phyloP scores from a whole-genome alignment of 352 stramenopile genomes.

The Globisporangium echinulatum region DNA sequence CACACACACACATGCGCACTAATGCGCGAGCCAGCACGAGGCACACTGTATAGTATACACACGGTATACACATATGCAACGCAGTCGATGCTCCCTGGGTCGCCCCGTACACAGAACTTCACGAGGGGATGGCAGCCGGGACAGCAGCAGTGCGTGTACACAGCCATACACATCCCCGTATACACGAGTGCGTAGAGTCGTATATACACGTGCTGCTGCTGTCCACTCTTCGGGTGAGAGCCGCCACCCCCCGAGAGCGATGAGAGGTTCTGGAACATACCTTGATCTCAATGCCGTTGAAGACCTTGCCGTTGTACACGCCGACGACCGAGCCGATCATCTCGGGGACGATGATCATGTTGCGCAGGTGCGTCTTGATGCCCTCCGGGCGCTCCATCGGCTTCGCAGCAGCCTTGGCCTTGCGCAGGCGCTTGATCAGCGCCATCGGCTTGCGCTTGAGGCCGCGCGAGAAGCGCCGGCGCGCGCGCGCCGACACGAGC shows the following conservation, averaged over 20 bases:
- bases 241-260: constrained; percentile 74
- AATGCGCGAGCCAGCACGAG: constrained; percentile 4
- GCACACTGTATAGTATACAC: background rate
- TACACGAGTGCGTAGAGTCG: background rate
- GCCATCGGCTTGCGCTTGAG: constrained; percentile 99
- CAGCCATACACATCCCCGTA: background rate
- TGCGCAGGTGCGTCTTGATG: constrained; percentile 99
- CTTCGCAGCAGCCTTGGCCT: constrained; percentile 97
- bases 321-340: constrained; percentile 99
- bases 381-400: constrained; percentile 96
- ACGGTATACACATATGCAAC: constrained; percentile 13
- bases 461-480: constrained; percentile 97
- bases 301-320: constrained; percentile 99
- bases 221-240: constrained; percentile 70
- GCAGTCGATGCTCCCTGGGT: constrained; percentile 60
- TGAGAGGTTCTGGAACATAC: constrained; percentile 84
- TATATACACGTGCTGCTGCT: background rate
- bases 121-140: constrained; percentile 65
- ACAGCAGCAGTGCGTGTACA: background rate
- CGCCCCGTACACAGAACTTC: constrained; percentile 88
- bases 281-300: constrained; percentile 99
- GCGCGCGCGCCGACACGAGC: constrained; percentile 93
- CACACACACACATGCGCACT: background rate
- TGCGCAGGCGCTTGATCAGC: constrained; percentile 98
- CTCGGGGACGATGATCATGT: constrained; percentile 99